Evolutionary conservation across 208 protist species (phyloP).

Genomic region (Naegleria gruberi): DNA sequence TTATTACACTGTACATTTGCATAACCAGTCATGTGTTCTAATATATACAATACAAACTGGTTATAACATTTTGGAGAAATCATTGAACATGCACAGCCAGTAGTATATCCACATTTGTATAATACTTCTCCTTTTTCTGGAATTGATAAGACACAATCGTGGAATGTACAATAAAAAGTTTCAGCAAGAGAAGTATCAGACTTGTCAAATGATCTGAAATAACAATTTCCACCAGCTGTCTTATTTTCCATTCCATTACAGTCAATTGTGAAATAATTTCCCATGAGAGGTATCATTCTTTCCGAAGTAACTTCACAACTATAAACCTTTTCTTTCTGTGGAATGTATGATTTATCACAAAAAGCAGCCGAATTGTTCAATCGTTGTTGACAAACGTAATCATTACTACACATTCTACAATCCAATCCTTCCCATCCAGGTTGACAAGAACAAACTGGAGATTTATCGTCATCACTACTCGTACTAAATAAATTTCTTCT

Average conservation of each 20-base stretch:
- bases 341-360: background rate
- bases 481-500: too few relatives aligned
- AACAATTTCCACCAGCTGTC: background rate
- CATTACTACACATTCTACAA: background rate
- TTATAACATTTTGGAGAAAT: slow-evolving; percentile 4
- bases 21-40: background rate
- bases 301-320: background rate
- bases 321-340: background rate
- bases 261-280: background rate
- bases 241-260: background rate
- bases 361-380: background rate
- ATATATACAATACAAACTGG: background rate
- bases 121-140: background rate
- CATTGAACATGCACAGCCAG: background rate
- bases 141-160: background rate
- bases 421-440: background rate
- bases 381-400: background rate
- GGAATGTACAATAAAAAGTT: slow-evolving; percentile 3
- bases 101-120: background rate
- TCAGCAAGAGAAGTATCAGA: background rate
- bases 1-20: background rate
- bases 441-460: background rate
- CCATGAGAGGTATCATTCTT: background rate
- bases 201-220: background rate
- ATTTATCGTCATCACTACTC: background rate